phyloP scores from a whole-genome alignment of 148 eudicot species.

The Nyssa sinensis region DNA sequence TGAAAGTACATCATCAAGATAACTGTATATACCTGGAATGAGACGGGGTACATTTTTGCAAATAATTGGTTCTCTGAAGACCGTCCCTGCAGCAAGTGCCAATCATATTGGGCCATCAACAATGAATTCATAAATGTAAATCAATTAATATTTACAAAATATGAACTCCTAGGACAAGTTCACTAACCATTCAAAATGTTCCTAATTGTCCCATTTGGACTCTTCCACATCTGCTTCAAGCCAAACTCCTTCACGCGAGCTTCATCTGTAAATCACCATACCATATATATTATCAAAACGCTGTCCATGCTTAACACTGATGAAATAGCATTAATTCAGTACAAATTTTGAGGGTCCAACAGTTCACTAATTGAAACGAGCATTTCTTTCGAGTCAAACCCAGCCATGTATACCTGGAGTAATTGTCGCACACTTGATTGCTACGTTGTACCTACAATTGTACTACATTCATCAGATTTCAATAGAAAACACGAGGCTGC shows the following conservation, averaged over 20 bases:
- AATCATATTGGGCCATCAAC: not conserved
- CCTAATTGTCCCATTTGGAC: slow-evolving; percentile 96
- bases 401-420: slow-evolving; percentile 63
- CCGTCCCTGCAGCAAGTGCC: slow-evolving; percentile 59
- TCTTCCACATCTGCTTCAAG: slow-evolving; percentile 87
- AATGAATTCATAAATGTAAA: not conserved
- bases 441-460: slow-evolving; percentile 80
- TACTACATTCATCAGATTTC: not conserved
- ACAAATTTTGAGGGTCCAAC: not conserved
- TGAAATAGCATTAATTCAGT: not conserved
- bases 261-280: slow-evolving; percentile 54
- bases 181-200: slow-evolving; percentile 82
- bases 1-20: not conserved
- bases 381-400: not conserved
- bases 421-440: slow-evolving; percentile 94
- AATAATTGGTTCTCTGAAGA: slow-evolving; percentile 91
- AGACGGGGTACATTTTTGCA: slow-evolving; percentile 86
- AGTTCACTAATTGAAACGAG: not conserved
- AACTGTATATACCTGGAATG: slow-evolving; percentile 51
- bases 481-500: not conserved
- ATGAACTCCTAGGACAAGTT: slow-evolving; percentile 4
- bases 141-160: not conserved
- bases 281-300: not conserved
- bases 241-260: slow-evolving; percentile 69
- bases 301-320: not conserved